Conservation (phyloP, 495 filamentous ascomycete species). For the Penicillium paxilli region DNA sequence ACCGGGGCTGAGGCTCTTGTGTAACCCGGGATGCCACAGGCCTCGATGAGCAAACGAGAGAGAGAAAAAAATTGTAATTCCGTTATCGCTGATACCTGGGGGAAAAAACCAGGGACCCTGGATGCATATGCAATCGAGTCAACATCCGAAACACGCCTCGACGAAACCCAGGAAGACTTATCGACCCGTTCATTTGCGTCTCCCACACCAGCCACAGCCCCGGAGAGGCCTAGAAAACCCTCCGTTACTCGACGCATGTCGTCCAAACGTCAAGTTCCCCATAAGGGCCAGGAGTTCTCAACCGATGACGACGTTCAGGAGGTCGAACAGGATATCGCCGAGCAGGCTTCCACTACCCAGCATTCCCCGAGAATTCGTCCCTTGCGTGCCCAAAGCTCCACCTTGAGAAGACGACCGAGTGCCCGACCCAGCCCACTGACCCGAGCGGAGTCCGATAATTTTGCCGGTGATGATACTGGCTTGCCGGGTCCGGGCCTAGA, state of each 20-base stretch:
- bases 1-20: too few species aligned
- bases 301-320: conserved; percentile 89
- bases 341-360: conserved; percentile 33
- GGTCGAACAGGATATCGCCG: conserved; percentile 60
- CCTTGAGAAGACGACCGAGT: conserved; percentile 65
- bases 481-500: conserved; percentile 34
- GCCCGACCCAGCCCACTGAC: conserved; percentile 58
- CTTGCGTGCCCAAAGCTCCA: conserved; percentile 56
- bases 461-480: conserved; percentile 45
- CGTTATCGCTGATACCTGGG: conserved; percentile 9
- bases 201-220: conserved; percentile 59
- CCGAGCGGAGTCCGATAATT: conserved; percentile 56
- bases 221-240: conserved; percentile 68
- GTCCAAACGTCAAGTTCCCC: conserved; percentile 69
- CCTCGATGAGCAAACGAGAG: too few species aligned
- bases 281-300: conserved; percentile 86
- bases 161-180: conserved; percentile 36
- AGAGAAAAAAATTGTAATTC: neutral
- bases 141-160: conserved; percentile 24
- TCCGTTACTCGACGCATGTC: conserved; percentile 68
- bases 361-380: conserved; percentile 42
- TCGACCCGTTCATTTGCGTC: conserved; percentile 37
- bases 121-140: conserved; percentile 27
- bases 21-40: conserved; percentile 21
- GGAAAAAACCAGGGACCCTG: conserved; percentile 40